These are phyloP conservation scores for Xylaria sp. DNA, from an alignment of 2,329 filamentous ascomycete genomes.

Conservation along the genomic window DNA sequence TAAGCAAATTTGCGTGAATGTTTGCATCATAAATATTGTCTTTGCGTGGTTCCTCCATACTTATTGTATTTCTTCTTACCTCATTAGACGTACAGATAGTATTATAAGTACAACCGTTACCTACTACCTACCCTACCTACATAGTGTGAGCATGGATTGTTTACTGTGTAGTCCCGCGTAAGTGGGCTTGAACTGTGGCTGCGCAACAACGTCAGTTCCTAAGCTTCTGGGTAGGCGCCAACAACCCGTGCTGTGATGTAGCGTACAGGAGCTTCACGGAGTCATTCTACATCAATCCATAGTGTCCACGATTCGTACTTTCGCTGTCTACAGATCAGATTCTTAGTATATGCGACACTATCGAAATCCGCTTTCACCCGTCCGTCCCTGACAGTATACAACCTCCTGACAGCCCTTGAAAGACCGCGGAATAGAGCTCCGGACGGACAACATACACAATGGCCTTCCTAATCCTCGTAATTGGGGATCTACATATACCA, in stretches of 20 bases:
- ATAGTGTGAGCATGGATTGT: too few relatives aligned
- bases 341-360: not conserved
- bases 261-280: not conserved
- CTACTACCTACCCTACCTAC: not conserved
- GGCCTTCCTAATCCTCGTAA: conserved; percentile 89
- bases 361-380: not conserved
- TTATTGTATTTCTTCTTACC: not conserved
- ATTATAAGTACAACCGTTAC: too few relatives aligned
- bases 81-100: not conserved
- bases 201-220: conserved; percentile 29
- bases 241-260: not conserved
- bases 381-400: not conserved
- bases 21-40: too few relatives aligned
- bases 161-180: conserved; percentile 4
- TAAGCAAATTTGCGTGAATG: too few relatives aligned
- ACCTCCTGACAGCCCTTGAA: not conserved
- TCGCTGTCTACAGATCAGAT: not conserved
- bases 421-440: not conserved
- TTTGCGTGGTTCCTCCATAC: too few relatives aligned
- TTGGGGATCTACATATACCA: conserved; percentile 93
- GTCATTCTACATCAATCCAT: conserved; percentile 5
- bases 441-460: conserved; percentile 62
- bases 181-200: conserved; percentile 34
- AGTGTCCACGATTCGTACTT: not conserved
- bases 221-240: not conserved